Percentiles rank a stretch among this genome's conserved stretches.
Conservation (phyloP, 2,329 filamentous ascomycete species). For the Fusarium nygamai region DNA sequence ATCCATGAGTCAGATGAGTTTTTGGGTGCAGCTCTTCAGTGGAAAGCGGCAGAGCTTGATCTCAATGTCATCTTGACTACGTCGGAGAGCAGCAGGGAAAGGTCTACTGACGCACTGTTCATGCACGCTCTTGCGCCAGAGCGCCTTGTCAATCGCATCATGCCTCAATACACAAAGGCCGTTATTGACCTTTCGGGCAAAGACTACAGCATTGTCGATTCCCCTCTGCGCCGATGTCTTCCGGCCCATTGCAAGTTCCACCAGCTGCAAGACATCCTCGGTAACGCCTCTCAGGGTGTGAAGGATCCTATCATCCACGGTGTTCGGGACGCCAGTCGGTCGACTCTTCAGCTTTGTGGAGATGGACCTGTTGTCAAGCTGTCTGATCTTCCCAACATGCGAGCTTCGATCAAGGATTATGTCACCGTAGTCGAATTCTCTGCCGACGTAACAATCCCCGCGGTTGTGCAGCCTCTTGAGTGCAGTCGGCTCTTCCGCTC, state of each 20-base stretch:
- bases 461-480: background rate
- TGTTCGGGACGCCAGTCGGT: background rate
- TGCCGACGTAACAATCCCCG: background rate
- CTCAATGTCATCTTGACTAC: background rate
- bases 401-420: background rate
- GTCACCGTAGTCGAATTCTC: background rate
- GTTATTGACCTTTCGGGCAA: background rate
- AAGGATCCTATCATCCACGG: background rate
- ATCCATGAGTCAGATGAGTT: background rate
- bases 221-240: background rate
- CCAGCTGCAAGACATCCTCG: background rate
- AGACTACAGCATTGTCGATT: background rate
- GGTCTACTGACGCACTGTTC: background rate
- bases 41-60: background rate
- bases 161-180: background rate
- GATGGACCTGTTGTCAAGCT: background rate
- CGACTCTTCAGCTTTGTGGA: background rate
- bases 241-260: background rate
- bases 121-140: background rate
- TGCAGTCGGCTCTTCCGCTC: background rate
- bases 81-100: background rate
- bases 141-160: background rate
- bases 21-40: background rate
- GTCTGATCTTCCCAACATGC: background rate
- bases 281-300: background rate